Conservation (phyloP, 805 yeast species). For the Nematodospora valgi region DNA sequence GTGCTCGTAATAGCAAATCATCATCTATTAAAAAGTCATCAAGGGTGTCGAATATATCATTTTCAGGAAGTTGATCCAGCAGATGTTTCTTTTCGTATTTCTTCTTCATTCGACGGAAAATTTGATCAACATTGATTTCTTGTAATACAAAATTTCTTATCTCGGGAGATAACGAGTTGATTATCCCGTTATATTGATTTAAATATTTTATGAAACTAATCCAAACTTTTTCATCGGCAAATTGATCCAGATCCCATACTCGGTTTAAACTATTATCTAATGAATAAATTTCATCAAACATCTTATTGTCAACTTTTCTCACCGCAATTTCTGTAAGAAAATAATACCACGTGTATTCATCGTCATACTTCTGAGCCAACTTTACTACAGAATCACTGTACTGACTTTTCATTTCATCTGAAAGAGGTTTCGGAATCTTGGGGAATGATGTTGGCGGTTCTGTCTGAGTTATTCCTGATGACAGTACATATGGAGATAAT, state of each 20-base stretch:
- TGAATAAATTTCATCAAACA: slow-evolving; percentile 31
- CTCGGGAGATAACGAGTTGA: slow-evolving; percentile 32
- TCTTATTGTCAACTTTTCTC: slow-evolving; percentile 34
- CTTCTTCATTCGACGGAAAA: slow-evolving; percentile 24
- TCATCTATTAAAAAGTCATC: slow-evolving; percentile 35
- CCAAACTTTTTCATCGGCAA: slow-evolving; percentile 22
- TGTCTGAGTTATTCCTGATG: slow-evolving; percentile 29
- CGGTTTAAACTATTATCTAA: slow-evolving; percentile 9
- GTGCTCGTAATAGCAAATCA: slow-evolving; percentile 29
- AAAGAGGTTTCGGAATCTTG: slow-evolving; percentile 22
- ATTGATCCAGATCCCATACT: slow-evolving; percentile 24
- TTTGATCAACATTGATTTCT: slow-evolving; percentile 29
- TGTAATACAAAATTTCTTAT: slow-evolving; percentile 30
- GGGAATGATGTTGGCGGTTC: slow-evolving; percentile 33
- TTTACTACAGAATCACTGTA: slow-evolving; percentile 22
- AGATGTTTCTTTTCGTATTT: slow-evolving; percentile 16
- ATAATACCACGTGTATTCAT: slow-evolving; percentile 34
- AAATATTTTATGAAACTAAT: slow-evolving; percentile 25
- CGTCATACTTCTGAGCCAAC: slow-evolving; percentile 23
- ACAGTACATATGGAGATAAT: slow-evolving; percentile 29
- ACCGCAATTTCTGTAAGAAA: slow-evolving; percentile 39
- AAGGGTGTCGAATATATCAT: slow-evolving; percentile 20
- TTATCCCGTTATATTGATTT: slow-evolving; percentile 36
- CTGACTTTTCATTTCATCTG: slow-evolving; percentile 11
- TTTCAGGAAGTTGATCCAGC: slow-evolving; percentile 6